Conservation (phyloP, 768 basidiomycete genomes). For the Porphyrellus cyaneotinctus region DNA sequence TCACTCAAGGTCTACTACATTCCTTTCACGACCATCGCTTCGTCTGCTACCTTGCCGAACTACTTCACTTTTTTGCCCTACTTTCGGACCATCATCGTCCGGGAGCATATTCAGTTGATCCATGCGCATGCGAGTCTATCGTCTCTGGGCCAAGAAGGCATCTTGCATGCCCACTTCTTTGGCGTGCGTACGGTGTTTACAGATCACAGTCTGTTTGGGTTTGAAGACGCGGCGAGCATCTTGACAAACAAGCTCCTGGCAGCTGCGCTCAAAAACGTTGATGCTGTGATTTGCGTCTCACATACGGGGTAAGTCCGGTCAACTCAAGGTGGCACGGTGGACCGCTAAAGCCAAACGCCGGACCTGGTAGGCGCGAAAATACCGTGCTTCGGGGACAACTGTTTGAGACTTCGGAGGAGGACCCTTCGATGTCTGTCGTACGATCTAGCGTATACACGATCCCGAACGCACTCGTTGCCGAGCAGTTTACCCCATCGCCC, state of each 20-base stretch:
- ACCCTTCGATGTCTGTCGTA: slow-evolving; percentile 43
- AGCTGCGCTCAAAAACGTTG: slow-evolving; percentile 83
- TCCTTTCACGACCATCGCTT: slow-evolving; percentile 83
- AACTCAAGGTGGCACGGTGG: too few species aligned
- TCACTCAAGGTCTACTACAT: slow-evolving; percentile 92
- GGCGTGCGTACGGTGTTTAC: slow-evolving; percentile 91
- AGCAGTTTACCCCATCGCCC: slow-evolving; percentile 72
- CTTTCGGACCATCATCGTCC: slow-evolving; percentile 79
- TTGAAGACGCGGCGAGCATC: slow-evolving; percentile 95
- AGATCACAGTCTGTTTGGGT: slow-evolving; percentile 94
- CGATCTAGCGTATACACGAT: slow-evolving; percentile 80
- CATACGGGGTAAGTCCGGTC: slow-evolving; percentile 75
- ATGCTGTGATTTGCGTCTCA: slow-evolving; percentile 93
- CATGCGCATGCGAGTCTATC: slow-evolving; percentile 93
- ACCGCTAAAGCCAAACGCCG: neutral
- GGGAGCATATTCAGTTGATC: slow-evolving; percentile 82
- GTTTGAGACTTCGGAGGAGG: slow-evolving; percentile 47
- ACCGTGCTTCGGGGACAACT: slow-evolving; percentile 85
- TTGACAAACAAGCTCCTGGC: slow-evolving; percentile 94
- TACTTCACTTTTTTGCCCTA: slow-evolving; percentile 92
- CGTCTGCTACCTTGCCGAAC: slow-evolving; percentile 91
- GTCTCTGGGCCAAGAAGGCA: slow-evolving; percentile 86
- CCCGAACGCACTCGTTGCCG: slow-evolving; percentile 86
- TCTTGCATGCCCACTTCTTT: slow-evolving; percentile 84
- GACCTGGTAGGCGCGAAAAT: slow-evolving; percentile 78